These are phyloP conservation scores for Fusarium udum DNA, from an alignment of 2,329 filamentous ascomycete genomes.

Conservation along the genomic window DNA sequence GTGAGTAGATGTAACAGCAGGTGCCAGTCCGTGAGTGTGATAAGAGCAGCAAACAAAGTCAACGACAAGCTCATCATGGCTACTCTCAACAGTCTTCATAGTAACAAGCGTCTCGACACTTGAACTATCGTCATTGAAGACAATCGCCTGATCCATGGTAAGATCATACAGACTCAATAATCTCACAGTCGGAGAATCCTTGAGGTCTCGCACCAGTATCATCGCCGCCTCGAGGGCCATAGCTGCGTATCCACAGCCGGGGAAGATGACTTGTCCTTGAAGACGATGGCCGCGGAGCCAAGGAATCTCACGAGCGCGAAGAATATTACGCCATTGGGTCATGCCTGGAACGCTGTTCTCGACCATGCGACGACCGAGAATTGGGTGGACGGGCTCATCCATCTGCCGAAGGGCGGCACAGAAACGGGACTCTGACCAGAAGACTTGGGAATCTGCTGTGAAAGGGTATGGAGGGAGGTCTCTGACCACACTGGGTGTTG, in stretches of 20 bases:
- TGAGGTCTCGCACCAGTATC: not conserved
- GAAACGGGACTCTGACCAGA: not conserved
- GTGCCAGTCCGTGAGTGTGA: not conserved
- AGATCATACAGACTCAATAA: slow-evolving; percentile 5
- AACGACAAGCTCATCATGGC: not conserved
- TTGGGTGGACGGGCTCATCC: not conserved
- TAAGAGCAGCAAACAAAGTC: slow-evolving; percentile 10
- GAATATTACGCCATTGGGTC: slow-evolving; percentile 11
- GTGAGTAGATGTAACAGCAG: not conserved
- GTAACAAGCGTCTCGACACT: slow-evolving; percentile 2
- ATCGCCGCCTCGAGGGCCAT: slow-evolving; percentile 7
- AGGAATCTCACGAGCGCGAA: not conserved
- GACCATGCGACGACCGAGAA: not conserved
- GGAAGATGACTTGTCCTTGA: slow-evolving; percentile 19
- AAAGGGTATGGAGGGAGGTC: slow-evolving; percentile 1
- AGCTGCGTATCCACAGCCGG: slow-evolving; percentile 6
- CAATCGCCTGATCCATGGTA: slow-evolving; percentile 7
- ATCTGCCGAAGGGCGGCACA: not conserved
- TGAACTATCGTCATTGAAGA: slow-evolving; percentile 6
- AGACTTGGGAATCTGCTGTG: not conserved
- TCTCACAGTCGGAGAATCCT: not conserved
- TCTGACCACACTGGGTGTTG: not conserved
- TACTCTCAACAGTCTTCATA: slow-evolving; percentile 1
- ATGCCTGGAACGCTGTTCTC: not conserved
- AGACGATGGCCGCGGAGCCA: slow-evolving; percentile 13